These are phyloP conservation scores for Amaranthus cruentus DNA, from an alignment of 148 eudicot genomes.

Conservation along the genomic window DNA sequence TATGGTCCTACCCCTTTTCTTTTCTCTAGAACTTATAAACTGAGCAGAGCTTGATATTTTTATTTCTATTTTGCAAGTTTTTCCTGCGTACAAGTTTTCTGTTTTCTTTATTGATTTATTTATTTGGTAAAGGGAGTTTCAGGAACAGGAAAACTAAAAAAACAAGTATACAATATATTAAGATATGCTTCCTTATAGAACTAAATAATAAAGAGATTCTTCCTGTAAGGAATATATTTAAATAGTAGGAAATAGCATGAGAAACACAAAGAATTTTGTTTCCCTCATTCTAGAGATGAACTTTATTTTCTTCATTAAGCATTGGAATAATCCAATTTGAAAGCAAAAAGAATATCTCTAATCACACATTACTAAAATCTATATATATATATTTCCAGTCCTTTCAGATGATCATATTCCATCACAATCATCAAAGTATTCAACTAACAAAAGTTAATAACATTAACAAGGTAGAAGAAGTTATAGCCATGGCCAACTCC, in stretches of 20 bases:
- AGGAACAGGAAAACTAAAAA: too few relatives aligned
- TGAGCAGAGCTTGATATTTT: too few relatives aligned
- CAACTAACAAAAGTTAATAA: background rate
- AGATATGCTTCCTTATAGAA: background rate
- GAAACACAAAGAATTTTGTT: constrained; percentile 28
- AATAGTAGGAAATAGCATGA: background rate
- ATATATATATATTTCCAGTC: background rate
- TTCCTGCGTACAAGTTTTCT: too few relatives aligned
- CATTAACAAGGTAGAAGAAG: constrained; percentile 3
- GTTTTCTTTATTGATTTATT: too few relatives aligned
- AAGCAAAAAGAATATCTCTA: too few relatives aligned
- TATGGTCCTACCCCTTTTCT: too few relatives aligned
- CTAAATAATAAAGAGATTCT: constrained; percentile 1
- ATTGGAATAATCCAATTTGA: too few relatives aligned
- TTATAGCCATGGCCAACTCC: constrained; percentile 14
- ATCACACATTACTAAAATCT: too few relatives aligned
- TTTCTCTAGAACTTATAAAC: too few relatives aligned
- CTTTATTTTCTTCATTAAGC: background rate
- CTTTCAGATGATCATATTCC: background rate
- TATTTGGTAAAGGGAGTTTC: too few relatives aligned
- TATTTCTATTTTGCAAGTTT: too few relatives aligned
- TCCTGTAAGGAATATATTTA: background rate
- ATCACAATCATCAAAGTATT: constrained; percentile 12
- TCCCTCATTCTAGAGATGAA: constrained; percentile 23
- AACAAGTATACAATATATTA: too few relatives aligned